Percentiles rank a stretch among this genome's conserved stretches.
phyloP scores from a whole-genome alignment of 805 yeast species.

The Torulaspora indica region DNA sequence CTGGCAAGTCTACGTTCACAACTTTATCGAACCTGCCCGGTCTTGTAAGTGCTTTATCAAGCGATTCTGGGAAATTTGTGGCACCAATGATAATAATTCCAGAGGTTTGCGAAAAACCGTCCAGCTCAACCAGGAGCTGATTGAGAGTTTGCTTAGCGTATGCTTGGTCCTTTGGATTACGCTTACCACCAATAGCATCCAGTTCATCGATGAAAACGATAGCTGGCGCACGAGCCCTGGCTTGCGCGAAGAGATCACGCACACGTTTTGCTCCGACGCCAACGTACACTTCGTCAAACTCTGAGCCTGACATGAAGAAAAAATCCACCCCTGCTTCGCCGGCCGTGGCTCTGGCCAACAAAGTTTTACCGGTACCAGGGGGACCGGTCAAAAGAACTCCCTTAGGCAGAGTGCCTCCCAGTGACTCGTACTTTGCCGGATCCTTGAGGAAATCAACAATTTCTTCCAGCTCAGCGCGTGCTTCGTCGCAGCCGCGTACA shows the following conservation, averaged over 20 bases:
- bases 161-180: constrained; percentile 97
- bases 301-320: constrained; percentile 97
- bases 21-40: constrained; percentile 98
- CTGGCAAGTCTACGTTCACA: constrained; percentile 93
- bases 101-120: constrained; percentile 86
- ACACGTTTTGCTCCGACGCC: constrained; percentile 99
- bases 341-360: constrained; percentile 95
- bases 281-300: constrained; percentile 94
- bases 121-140: constrained; percentile 91
- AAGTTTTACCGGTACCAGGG: constrained; percentile 98
- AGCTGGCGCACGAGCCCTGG: constrained; percentile 93
- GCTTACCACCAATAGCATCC: constrained; percentile 97
- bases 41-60: constrained; percentile 95
- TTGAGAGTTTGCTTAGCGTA: constrained; percentile 96
- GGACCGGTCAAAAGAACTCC: constrained; percentile 97
- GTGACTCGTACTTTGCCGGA: constrained; percentile 91
- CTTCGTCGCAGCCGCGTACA: constrained; percentile 98
- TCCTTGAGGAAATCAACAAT: constrained; percentile 96
- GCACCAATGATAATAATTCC: constrained; percentile 98
- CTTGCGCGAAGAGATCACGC: constrained; percentile 88
- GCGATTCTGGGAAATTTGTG: constrained; percentile 94
- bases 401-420: constrained; percentile 96
- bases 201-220: constrained; percentile 95
- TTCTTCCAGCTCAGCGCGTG: constrained; percentile 94
- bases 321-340: constrained; percentile 99